phyloP scores from a whole-genome alignment of 2,329 filamentous ascomycete species.

The Botrytis sinoallii region DNA sequence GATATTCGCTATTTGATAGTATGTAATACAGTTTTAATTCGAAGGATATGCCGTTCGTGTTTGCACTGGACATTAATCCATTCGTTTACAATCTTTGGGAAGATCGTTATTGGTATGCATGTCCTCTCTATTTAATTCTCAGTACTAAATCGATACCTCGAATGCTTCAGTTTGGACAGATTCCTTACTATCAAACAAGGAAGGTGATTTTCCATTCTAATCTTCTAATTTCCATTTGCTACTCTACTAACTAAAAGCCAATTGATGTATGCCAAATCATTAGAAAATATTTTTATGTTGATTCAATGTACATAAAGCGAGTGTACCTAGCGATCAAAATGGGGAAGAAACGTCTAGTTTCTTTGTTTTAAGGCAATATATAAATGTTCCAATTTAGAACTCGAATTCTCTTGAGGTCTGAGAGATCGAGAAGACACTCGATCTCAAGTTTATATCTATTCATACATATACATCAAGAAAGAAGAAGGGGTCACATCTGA shows the following conservation, averaged over 20 bases:
- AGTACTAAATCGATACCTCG: not conserved
- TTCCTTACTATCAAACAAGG: not conserved
- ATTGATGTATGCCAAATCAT: not conserved
- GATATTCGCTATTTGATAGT: not conserved
- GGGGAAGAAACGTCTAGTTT: not conserved
- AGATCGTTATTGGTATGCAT: too few species aligned
- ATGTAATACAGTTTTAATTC: not conserved
- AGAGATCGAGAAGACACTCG: not conserved
- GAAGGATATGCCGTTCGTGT: not conserved
- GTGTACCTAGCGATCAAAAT: not conserved
- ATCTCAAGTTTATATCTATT: not conserved
- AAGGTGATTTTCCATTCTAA: not conserved
- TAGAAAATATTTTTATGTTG: not conserved
- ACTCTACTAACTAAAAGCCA: fast-evolving
- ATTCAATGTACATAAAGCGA: not conserved
- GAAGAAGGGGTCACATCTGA: not conserved
- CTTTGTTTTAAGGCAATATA: not conserved
- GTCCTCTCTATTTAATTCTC: not conserved
- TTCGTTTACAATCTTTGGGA: not conserved
- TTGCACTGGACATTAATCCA: not conserved
- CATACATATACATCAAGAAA: not conserved
- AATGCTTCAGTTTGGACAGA: too few species aligned
- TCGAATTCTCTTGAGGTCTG: not conserved
- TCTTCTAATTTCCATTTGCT: not conserved
- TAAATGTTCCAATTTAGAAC: not conserved